Evolutionary conservation across 768 basidiomycete species (phyloP).

Genomic region (Lactarius indigo): DNA sequence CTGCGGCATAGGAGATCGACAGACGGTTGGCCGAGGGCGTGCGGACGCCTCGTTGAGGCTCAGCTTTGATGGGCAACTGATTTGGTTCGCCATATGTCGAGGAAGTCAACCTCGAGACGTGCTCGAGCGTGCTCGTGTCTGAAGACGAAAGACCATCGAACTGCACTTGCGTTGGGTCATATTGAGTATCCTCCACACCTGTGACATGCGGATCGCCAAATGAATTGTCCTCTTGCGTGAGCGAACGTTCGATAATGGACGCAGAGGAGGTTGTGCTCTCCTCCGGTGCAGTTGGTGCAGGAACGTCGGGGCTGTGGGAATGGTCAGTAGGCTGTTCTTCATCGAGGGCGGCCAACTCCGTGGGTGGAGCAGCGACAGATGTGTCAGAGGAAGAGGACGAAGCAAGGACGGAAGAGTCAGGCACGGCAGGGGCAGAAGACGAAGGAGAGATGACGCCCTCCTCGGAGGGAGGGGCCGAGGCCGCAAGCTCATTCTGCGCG

Average conservation of each 20-base stretch:
- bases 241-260: conserved; percentile 12
- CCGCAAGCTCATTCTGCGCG: conserved; percentile 13
- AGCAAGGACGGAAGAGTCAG: conserved; percentile 24
- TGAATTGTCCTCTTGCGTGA: conserved; percentile 15
- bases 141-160: conserved; percentile 22
- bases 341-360: conserved; percentile 22
- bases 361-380: conserved; percentile 24
- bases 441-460: conserved; percentile 21
- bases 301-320: conserved; percentile 25
- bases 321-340: conserved; percentile 26
- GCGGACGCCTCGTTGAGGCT: conserved; percentile 31
- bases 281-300: conserved; percentile 17
- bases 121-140: conserved; percentile 21
- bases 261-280: conserved; percentile 23
- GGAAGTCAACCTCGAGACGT: conserved; percentile 17
- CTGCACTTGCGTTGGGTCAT: conserved; percentile 21
- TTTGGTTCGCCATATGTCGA: conserved; percentile 21
- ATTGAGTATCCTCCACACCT: conserved; percentile 17
- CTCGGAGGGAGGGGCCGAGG: conserved; percentile 18
- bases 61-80: conserved; percentile 31
- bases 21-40: conserved; percentile 76
- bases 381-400: conserved; percentile 25
- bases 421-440: conserved; percentile 22
- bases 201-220: conserved; percentile 6
- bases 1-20: conserved; percentile 94